These are phyloP conservation scores for Ceratobasidium sp. DNA, from an alignment of 1,284 basidiomycete genomes.

Conservation along the genomic window DNA sequence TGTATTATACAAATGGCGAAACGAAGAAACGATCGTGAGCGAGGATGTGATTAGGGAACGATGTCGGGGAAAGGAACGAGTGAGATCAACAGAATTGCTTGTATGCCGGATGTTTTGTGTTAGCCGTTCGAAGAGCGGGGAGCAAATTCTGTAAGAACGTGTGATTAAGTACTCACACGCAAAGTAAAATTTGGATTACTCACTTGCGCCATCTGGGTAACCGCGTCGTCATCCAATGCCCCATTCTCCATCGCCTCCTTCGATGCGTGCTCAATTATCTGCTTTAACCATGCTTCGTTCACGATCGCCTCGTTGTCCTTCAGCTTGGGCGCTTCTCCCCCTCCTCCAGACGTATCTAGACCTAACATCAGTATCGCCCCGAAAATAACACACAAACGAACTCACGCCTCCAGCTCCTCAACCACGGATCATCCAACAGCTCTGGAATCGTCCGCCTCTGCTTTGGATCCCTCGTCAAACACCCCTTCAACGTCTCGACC, in stretches of 20 bases:
- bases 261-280: constrained; percentile 35
- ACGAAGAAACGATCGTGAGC: too few species aligned
- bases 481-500: constrained; percentile 77
- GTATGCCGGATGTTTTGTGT: constrained; percentile 33
- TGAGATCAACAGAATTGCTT: constrained; percentile 10
- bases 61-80: background rate
- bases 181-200: too few species aligned
- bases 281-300: constrained; percentile 37
- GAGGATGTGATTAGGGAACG: background rate
- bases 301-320: constrained; percentile 37
- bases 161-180: too few species aligned
- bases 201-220: constrained; percentile 35
- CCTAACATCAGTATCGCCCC: background rate
- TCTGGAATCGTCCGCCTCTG: constrained; percentile 83
- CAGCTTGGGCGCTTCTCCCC: background rate
- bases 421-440: constrained; percentile 52
- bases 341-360: background rate
- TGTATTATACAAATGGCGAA: too few species aligned
- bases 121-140: constrained; percentile 13
- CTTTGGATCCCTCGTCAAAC: constrained; percentile 77
- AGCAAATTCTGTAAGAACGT: constrained; percentile 32
- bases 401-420: constrained; percentile 44
- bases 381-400: background rate
- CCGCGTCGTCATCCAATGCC: constrained; percentile 34
- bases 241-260: constrained; percentile 35